Base-by-base conservation (phyloP, 73 alveolate genomes). In the Paramecium sexaurelia region DNA sequence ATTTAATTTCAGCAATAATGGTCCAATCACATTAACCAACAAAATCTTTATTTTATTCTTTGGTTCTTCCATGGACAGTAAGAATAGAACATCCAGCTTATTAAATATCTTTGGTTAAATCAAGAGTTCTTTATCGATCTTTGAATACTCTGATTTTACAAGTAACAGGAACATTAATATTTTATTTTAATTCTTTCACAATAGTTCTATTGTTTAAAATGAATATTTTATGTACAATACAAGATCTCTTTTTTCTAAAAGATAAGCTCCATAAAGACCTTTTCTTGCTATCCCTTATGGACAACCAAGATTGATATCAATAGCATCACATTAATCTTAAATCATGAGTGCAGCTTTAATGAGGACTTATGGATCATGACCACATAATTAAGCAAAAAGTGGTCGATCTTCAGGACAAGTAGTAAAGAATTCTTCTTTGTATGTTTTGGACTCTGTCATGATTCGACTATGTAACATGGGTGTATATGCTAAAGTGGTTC, bases 281-380 rank as follows among this genome's bases (percentile, higher is more conserved):
- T 92, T 96, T 87, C 95, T 95, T 7, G 99, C 99, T 15, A 98
- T 98, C 35, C 99, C 99, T 95, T 98, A 97, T 5, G 99, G 99
- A 82, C 99, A 98, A 7, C 99, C 99, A 27, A 98, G 93, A 93
- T 98, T 98, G 45, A 98, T 78, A 92, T 98, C 99, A 17, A 98
- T 98, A 26, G 99, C 99, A 56, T 97, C 99, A 43, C 98, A 97
- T 26, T 96, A 67, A 69, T 96, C 95, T 90, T 98, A 97, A 9
- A 98, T 99, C 92, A 91, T 92, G 92, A 92, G 84, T 36, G 99
- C 97, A 66, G 98, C 99, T 68, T 93, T 91, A 71, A 98, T 92
- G 56, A 98, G 91, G n/a, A 94, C 69, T 73, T 97, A 96, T 5
- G 99, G 99, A 92, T 98, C 99, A 90, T 98, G 93, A n/a, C 99